Evolutionary conservation across 1,284 basidiomycete species (phyloP), one percentile per base, ranked within the genome.

Genomic region (Grifola frondosa): DNA sequence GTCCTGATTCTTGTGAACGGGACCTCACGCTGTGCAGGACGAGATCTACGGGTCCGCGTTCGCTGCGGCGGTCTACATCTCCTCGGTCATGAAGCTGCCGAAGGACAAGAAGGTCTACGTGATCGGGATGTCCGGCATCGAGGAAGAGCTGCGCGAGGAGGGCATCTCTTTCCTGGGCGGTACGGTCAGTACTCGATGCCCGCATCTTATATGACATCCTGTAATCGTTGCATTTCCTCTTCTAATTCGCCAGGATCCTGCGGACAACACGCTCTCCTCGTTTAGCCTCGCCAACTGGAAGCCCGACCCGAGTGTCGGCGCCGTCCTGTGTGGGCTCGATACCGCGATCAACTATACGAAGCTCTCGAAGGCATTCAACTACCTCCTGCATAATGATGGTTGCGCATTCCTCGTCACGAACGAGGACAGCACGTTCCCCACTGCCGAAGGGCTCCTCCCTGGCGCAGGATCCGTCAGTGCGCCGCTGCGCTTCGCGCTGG

Each of bases 41-140:
- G 96, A 99, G 64, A 91, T 99, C 46, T 97, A 92, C 58, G 94
- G 95, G 35, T 98, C 94, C 6, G 94, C 93, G 2, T 97, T 90
- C 62, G 94, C 95, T 4, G 80, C 93, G 6, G 95, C 96, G 2
- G 88, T 95, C 9, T 98, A 98, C 67, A 70, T 99, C 19, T 93
- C 91, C 3, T 81, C 89, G 30, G 87, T 97, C 15, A 73, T 97
- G 54, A 87, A 92, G 52, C 77, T 97, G 50, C 91, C 91, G 9
- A 87, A 87, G 56, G 81, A 91, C 64, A 92, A 97, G 71, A 93
- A 91, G 64, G 95, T 97, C 6, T 99, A 95, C 66, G 91, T 99
- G 11, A 88, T 99, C 45, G 97, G 97, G 2, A 91, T 94, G 82
- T 66, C 75, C 30, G 95, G 95, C 0, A 71, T 99, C 30, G 95